Base-by-base conservation (phyloP, 177 flowering plant genomes). In the Vitis hybrid region DNA sequence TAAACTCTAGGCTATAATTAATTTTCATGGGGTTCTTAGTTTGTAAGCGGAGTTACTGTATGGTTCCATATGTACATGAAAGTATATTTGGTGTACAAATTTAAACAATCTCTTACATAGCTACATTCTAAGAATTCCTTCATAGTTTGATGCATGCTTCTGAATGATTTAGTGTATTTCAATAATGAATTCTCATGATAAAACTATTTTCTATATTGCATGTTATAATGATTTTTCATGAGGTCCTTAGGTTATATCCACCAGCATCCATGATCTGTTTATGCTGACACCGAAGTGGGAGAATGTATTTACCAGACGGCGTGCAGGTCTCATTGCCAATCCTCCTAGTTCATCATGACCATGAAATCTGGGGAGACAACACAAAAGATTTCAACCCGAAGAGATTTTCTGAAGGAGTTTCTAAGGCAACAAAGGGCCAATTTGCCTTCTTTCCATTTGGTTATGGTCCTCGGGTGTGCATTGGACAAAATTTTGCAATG, bases 381-480 rank as follows among this genome's bases (percentile, higher is more conserved):
- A 78, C 80, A 3, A 30, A 66, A 2, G 83, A 82, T 64, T 82
- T 82, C 75, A 82, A 82, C 6, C 85, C 85, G 11, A 77, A 82
- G 57, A 79, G 85, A 35, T 82, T 82, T 58, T 35, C 79, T 0
- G 75, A 72, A 32, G 85, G 85, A 30, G 30, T 79, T 62, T 74
- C 77, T 3, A 79, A 79, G 61, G 83, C 81, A 11, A 59, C 83
- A 1, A 77, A 82, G 67, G 59, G 58, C 20, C 78, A 60, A 58
- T 41, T 41, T 17, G 17, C 69, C 1, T 82, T 73, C 58, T 15
- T 73, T 15, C 81, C 85, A 8, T 80, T 79, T n/a, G 73, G 68
- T 18, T 65, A 68, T 74, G 83, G 83, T 15, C 79, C 83, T 41
- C 51, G 79, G 17, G 61, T 75, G 2, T 77, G 83, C 68, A 61